Evolutionary conservation across 1,284 basidiomycete species (phyloP).

Genomic region (Cystobasidium sp.): DNA sequence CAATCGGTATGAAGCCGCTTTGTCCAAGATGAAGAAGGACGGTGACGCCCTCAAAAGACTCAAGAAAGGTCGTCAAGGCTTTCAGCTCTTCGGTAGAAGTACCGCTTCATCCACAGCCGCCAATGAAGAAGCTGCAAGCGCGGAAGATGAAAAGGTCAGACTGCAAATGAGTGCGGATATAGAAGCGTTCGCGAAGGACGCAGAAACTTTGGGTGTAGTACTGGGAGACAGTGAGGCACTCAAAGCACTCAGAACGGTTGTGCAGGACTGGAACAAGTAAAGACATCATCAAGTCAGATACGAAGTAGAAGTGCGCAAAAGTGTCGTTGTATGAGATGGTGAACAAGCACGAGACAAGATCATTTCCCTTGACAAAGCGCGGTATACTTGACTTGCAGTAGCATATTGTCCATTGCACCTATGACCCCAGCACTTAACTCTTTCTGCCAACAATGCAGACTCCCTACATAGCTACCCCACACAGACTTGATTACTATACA

Average conservation of each 20-base stretch:
- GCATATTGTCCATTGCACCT: no score
- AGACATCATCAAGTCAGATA: neutral
- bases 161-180: constrained; percentile 86
- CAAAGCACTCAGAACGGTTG: constrained; percentile 58
- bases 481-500: no score
- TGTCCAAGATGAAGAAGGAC: constrained; percentile 83
- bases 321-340: constrained; percentile 18
- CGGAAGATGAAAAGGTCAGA: constrained; percentile 65
- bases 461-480: no score
- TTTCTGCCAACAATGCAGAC: no score
- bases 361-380: neutral
- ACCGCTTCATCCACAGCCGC: constrained; percentile 60
- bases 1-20: constrained; percentile 66
- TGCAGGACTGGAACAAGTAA: constrained; percentile 39
- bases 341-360: neutral
- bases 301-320: neutral
- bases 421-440: no score
- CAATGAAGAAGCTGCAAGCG: constrained; percentile 74
- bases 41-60: constrained; percentile 82
- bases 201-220: constrained; percentile 69
- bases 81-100: constrained; percentile 67
- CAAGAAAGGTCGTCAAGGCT: constrained; percentile 78
- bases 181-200: constrained; percentile 77
- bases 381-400: neutral
- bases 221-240: constrained; percentile 65